These are phyloP conservation scores for Groenewaldozyma tartarivorans DNA, from an alignment of 805 yeast species.

Conservation along the genomic window DNA sequence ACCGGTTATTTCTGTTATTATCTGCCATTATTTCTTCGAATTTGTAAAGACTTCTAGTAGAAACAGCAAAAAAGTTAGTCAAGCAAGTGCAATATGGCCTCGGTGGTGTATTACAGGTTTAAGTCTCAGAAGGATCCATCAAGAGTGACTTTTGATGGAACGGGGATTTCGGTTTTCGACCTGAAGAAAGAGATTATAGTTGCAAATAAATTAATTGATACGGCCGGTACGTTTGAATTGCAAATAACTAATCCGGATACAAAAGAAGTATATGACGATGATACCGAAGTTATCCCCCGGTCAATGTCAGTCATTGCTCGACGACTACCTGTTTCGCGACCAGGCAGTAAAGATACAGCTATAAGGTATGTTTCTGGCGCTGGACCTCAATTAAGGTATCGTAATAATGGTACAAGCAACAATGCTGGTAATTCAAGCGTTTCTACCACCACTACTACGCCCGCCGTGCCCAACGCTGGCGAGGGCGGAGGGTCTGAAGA, in stretches of 20 bases:
- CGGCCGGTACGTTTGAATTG: conserved; percentile 69
- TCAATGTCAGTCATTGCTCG: conserved; percentile 76
- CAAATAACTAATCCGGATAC: conserved; percentile 63
- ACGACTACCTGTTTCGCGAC: conserved; percentile 58
- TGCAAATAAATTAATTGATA: conserved; percentile 72
- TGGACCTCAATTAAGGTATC: conserved; percentile 27
- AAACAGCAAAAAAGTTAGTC: no score
- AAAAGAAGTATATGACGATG: conserved; percentile 71
- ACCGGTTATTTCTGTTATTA: no score
- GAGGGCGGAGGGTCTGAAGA: conserved; percentile 59
- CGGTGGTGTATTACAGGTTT: conserved; percentile 80
- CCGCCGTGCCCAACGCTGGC: conserved; percentile 5
- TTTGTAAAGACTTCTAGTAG: not conserved
- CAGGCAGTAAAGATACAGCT: conserved; percentile 44
- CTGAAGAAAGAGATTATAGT: conserved; percentile 80
- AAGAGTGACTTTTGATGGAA: conserved; percentile 85
- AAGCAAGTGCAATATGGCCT: conserved; percentile 71
- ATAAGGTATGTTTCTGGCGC: conserved; percentile 46
- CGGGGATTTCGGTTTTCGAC: conserved; percentile 92
- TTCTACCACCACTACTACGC: conserved; percentile 17
- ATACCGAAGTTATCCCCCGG: conserved; percentile 82
- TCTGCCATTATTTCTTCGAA: not conserved
- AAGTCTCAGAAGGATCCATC: conserved; percentile 73
- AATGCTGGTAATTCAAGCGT: conserved; percentile 1
- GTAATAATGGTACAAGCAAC: conserved; percentile 13